These are phyloP conservation scores for Quercus robur DNA, from an alignment of 306 rosid species.

Conservation along the genomic window DNA sequence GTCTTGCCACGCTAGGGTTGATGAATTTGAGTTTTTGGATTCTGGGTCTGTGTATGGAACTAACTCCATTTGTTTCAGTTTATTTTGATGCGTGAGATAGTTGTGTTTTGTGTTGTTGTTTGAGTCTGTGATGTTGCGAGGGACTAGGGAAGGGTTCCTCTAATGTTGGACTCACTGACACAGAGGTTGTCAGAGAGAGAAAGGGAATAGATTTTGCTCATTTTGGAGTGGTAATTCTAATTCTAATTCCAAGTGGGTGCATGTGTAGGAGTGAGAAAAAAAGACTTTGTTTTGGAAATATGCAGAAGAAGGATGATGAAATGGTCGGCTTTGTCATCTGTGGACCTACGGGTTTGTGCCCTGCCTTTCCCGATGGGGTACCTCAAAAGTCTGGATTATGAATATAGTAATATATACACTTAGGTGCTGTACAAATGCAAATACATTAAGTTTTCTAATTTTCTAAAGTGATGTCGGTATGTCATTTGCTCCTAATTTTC, in stretches of 20 bases:
- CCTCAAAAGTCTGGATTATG: not conserved
- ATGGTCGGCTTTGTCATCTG: not conserved
- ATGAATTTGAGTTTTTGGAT: constrained; percentile 20
- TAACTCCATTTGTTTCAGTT: constrained; percentile 43
- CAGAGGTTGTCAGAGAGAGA: not conserved
- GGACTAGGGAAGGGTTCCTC: not conserved
- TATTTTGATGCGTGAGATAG: too few species aligned
- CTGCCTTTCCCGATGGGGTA: not conserved
- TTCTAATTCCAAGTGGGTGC: too few species aligned
- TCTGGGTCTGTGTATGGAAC: constrained; percentile 67
- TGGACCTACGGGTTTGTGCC: not conserved
- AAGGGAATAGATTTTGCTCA: not conserved
- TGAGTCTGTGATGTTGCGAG: not conserved
- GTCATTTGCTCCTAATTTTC: too few species aligned
- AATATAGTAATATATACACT: not conserved
- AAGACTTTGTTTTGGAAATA: not conserved
- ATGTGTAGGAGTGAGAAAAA: not conserved
- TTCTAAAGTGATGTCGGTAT: too few species aligned
- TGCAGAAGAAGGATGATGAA: not conserved
- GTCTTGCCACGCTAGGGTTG: constrained; percentile 85
- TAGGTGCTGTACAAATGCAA: too few species aligned
- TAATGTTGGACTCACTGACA: not conserved
- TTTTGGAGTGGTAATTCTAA: not conserved
- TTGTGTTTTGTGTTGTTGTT: too few species aligned
- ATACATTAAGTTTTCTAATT: too few species aligned